Evolutionary conservation across 192 early-diverging fungal species (phyloP).

Genomic region (Coemansia sp.): DNA sequence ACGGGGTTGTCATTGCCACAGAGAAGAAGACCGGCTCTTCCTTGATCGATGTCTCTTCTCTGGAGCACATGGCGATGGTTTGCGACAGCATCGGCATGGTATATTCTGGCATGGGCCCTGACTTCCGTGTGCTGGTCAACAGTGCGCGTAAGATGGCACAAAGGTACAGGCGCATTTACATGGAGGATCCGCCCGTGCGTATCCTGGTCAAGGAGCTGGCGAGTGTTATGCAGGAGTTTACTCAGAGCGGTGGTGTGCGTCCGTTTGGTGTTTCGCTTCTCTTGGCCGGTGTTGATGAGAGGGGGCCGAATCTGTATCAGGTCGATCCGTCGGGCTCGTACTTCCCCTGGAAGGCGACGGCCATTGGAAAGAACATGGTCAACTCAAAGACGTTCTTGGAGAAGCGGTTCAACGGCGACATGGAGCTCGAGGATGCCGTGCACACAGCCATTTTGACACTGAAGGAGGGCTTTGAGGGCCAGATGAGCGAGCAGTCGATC

Average conservation of each 20-base stretch:
- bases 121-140: conserved; percentile 91
- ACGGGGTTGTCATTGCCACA: conserved; percentile 97
- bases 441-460: conserved; percentile 99
- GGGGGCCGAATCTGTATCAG: conserved; percentile 92
- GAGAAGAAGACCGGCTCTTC: conserved; percentile 93
- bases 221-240: conserved; percentile 97
- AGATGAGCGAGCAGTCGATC: conserved; percentile 93
- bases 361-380: conserved; percentile 99
- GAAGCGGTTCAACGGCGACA: conserved; percentile 87
- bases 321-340: conserved; percentile 99
- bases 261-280: conserved; percentile 99
- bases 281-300: conserved; percentile 91
- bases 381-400: conserved; percentile 99
- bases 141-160: conserved; percentile 97
- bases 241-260: conserved; percentile 97
- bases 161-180: conserved; percentile 88
- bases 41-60: conserved; percentile 87
- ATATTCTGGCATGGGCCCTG: conserved; percentile 98
- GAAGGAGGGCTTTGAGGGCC: conserved; percentile 99
- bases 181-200: conserved; percentile 90
- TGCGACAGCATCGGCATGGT: conserved; percentile 96
- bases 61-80: conserved; percentile 88
- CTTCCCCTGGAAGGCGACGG: conserved; percentile 98
- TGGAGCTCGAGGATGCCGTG: conserved; percentile 98
- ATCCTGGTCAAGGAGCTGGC: conserved; percentile 98